Evolutionary conservation across 768 basidiomycete genomes (phyloP).

Genomic region (Calocera cornea): DNA sequence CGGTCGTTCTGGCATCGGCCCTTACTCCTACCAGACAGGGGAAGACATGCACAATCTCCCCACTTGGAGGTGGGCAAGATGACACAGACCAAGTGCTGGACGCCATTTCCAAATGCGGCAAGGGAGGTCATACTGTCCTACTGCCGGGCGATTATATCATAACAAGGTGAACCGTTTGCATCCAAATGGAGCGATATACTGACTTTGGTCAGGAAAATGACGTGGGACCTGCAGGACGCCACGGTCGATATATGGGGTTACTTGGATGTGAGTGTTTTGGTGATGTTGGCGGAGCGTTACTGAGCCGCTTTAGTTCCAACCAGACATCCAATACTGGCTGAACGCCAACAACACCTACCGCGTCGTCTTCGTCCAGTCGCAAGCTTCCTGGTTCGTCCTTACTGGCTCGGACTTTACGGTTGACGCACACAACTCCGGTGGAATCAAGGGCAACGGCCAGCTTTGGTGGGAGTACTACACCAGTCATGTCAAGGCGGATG

Average conservation of each 20-base stretch:
- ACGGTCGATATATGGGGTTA: constrained; percentile 32
- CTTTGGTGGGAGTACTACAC: constrained; percentile 46
- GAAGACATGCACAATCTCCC: constrained; percentile 13
- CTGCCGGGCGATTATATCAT: constrained; percentile 37
- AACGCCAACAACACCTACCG: constrained; percentile 41
- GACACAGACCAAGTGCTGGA: constrained; percentile 35
- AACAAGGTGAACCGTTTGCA: constrained; percentile 27
- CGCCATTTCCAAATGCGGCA: constrained; percentile 38
- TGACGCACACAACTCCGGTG: constrained; percentile 42
- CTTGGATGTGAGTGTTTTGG: constrained; percentile 28
- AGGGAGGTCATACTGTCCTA: constrained; percentile 34
- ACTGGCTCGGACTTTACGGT: constrained; percentile 43
- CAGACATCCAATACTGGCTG: constrained; percentile 44
- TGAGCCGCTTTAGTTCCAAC: constrained; percentile 31
- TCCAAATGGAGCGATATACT: background rate
- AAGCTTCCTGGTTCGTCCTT: constrained; percentile 52
- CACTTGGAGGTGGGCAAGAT: constrained; percentile 29
- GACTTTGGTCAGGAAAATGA: constrained; percentile 35
- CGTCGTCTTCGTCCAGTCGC: constrained; percentile 48
- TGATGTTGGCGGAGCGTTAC: background rate
- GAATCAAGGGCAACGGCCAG: constrained; percentile 50
- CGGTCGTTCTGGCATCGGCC: background rate
- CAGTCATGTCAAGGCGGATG: constrained; percentile 35
- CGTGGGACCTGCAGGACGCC: constrained; percentile 35
- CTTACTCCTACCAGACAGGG: background rate